Base-by-base conservation (phyloP, 805 yeast genomes). In the Tetrapisispora pingtungensis region DNA sequence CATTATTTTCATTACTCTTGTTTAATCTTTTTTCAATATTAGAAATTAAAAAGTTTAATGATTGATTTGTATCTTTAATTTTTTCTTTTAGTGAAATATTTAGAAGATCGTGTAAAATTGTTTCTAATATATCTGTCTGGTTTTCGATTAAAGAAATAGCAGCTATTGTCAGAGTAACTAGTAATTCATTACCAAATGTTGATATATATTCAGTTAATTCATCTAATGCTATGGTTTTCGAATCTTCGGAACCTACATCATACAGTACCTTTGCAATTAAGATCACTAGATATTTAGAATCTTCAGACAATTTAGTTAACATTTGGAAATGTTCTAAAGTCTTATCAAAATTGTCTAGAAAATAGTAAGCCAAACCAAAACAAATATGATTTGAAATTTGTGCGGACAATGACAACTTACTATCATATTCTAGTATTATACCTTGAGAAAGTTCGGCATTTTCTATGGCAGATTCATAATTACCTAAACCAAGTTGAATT, bases 171-270 rank as follows among this genome's bases (percentile, higher is more conserved):
- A 89, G 62, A 0, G 85, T 80, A 1, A 84, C 77, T 20, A 77
- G 56, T 38, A 86, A 64, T 2, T 88, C 77, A 1, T 84, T 69
- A 0, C 95, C 96, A 45, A 74, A 62, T 4, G 65, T 68, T 47
- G 75, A 81, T 34, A 88, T 76, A 53, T 72, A 77, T 20, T 73
- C 71, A 52, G 84, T 81, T 36, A 90, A 64, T 60, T 87, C 95
- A 53, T 88, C 96, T 39, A 84, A 57, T 0, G 97, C 96, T 1
- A 88, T 89, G 49, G 79, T 82, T 46, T 78, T 80, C 1, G 93
- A 78, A 5, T 84, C 93, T n/a, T 74, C 78, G 0, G 78, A 74
- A n/a, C 78, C 83, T 45, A 76, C 75, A 2, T 86, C 85, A 66
- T 81, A 83, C 41, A 93, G 68, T 0, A 89, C 82, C 57, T 88